Evolutionary conservation across 345 rosid species (phyloP), one percentile per base, ranked within the genome.

Genomic region (Aethionema arabicum): DNA sequence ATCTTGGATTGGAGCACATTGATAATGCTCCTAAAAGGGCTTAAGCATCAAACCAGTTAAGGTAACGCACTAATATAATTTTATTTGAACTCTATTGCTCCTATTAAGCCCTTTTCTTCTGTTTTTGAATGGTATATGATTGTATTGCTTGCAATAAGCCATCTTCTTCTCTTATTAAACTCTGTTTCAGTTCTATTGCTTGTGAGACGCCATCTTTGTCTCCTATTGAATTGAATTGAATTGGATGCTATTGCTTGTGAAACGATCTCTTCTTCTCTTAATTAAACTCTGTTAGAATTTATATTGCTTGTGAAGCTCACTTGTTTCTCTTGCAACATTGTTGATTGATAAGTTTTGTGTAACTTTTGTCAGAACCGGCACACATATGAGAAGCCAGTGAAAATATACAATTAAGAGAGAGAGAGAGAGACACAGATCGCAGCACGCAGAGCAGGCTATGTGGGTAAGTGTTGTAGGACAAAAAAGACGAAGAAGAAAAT

Each of bases 1-100:
- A 85, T 68, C 95, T 90, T 53, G 97, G 97, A 55, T 72, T 90
- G 83, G 97, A 90, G 79, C 97, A 90, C 72, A 61, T 91, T 57
- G 93, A 87, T 48, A 86, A 78, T 77, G 74, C 85, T 54, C 95
- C 97, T 43, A 87, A 83, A 76, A 79, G 95, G 67, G 82, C 92
- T 35, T 83, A 83, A 67, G 74, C 85, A 2, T 85, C 78, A 54
- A 85, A 90, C 72, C 97, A 90, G 88, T 95, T 87, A n/a, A n/a
- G n/a, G n/a, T n/a, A 64, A 21, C 27, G 2, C 1, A 21, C 27
- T 21, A 21, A 21, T 1, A 59, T 21, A 46, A 36, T 16, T 10
- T 15, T 5, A 11, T 29, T 12, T 38, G 32, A 6, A 8, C 37
- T 43, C 14, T 11, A 6, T 30, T 11, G n/a, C 11, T 37, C 29